These are phyloP conservation scores for Colletotrichum shisoi DNA, from an alignment of 2,329 filamentous ascomycete species.

Conservation along the genomic window DNA sequence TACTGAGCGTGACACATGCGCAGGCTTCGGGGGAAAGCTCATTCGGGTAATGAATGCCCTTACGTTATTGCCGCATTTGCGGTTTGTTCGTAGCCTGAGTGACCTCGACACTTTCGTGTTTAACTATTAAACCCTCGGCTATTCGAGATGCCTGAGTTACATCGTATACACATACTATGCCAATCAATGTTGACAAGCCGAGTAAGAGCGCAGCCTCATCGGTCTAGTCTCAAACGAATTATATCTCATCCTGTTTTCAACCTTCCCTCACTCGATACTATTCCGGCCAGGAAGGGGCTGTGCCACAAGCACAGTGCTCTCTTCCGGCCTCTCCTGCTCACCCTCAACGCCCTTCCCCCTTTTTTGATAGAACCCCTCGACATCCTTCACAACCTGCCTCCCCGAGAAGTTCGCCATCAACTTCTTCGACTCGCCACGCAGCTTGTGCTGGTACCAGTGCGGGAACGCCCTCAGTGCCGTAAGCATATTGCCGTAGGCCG, in stretches of 20 bases:
- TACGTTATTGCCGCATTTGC: no score
- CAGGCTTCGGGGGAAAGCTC: no score
- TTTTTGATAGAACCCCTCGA: conserved; percentile 51
- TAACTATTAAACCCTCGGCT: no score
- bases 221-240: not conserved
- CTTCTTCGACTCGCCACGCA: conserved; percentile 54
- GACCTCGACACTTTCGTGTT: no score
- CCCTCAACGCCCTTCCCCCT: conserved; percentile 39
- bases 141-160: no score
- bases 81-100: no score
- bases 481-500: conserved; percentile 54
- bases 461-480: conserved; percentile 62
- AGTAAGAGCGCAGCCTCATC: not conserved
- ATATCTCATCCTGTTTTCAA: not conserved
- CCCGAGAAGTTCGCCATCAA: conserved; percentile 57
- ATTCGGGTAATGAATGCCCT: no score
- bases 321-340: conserved; percentile 43
- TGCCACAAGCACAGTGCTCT: conserved; percentile 52
- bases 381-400: conserved; percentile 58
- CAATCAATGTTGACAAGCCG: not conserved
- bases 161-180: not conserved
- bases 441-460: conserved; percentile 67
- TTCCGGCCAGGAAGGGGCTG: conserved; percentile 4
- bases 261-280: not conserved
- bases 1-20: no score